phyloP scores from a whole-genome alignment of 495 filamentous ascomycete species.

The Neurospora hispaniola region DNA sequence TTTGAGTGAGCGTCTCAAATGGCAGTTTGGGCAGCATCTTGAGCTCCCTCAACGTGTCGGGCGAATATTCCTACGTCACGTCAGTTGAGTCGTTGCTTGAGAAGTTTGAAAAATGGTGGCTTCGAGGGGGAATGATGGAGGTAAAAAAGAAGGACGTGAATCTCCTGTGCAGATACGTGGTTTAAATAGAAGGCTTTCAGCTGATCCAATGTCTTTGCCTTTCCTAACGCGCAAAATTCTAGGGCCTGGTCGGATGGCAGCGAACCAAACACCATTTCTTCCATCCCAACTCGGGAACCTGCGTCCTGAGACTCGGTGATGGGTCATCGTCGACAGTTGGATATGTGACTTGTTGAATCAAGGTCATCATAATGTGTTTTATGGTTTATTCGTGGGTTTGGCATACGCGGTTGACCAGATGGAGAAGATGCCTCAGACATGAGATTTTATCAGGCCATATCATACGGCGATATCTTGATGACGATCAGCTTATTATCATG shows the following conservation, averaged over 20 bases:
- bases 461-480: too few species aligned
- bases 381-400: background rate
- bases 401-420: background rate
- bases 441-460: too few species aligned
- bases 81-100: too few species aligned
- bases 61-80: background rate
- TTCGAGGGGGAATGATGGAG: too few species aligned
- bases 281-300: background rate
- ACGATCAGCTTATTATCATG: background rate
- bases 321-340: background rate
- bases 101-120: too few species aligned
- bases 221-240: background rate
- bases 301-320: background rate
- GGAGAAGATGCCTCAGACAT: too few species aligned
- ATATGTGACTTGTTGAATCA: background rate
- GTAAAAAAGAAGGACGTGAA: background rate
- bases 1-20: background rate
- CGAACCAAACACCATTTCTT: background rate
- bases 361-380: background rate
- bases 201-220: background rate
- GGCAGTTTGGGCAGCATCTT: background rate
- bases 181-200: background rate
- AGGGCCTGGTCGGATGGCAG: background rate
- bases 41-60: background rate
- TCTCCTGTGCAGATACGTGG: background rate